Evolutionary conservation across 106 monocot genomes (phyloP).

Genomic region (Apostasia ramifera): DNA sequence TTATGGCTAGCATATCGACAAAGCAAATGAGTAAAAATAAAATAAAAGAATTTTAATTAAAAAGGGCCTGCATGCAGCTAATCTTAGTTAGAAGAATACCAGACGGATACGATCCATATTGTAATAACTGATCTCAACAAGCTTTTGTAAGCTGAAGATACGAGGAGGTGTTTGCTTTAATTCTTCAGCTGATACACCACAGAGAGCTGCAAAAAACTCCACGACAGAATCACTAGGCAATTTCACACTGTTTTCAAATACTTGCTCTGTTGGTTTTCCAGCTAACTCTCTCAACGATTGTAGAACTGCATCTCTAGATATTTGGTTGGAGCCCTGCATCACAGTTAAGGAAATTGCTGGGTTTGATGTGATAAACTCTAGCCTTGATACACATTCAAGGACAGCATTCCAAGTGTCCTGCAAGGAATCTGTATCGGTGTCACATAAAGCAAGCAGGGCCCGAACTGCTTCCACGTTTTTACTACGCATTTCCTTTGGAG

Average conservation of each 20-base stretch:
- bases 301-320: constrained; percentile 82
- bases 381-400: constrained; percentile 96
- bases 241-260: constrained; percentile 88
- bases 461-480: constrained; percentile 98
- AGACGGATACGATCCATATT: constrained; percentile 97
- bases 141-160: constrained; percentile 90
- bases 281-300: constrained; percentile 78
- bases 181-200: constrained; percentile 95
- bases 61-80: background rate
- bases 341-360: constrained; percentile 79
- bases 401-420: constrained; percentile 99
- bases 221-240: constrained; percentile 91
- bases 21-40: too few species aligned
- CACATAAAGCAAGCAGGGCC: constrained; percentile 66
- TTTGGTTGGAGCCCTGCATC: constrained; percentile 97
- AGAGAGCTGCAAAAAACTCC: constrained; percentile 90
- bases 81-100: constrained; percentile 32
- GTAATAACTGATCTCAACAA: constrained; percentile 99
- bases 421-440: constrained; percentile 61
- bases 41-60: too few species aligned
- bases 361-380: constrained; percentile 83
- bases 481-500: constrained; percentile 94
- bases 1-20: too few species aligned
- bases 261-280: constrained; percentile 90
- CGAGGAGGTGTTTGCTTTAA: constrained; percentile 85